These are phyloP conservation scores for Thecaphora frezii DNA, from an alignment of 1,284 basidiomycete species.

Conservation along the genomic window DNA sequence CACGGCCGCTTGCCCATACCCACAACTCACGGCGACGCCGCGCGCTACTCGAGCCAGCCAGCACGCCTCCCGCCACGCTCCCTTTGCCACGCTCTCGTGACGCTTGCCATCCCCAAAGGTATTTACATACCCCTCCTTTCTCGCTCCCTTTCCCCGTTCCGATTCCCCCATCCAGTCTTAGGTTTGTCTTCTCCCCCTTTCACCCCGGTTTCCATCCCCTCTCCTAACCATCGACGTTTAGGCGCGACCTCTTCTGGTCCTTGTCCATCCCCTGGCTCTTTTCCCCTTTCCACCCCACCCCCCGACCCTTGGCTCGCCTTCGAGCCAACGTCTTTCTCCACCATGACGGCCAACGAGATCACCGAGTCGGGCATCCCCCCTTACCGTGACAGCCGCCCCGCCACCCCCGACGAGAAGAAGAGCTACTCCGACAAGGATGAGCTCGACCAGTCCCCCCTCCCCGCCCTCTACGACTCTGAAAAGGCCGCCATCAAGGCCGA, in stretches of 20 bases:
- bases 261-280: constrained; percentile 3
- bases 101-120: constrained; percentile 2
- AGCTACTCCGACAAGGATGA: constrained; percentile 25
- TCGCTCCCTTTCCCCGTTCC: not conserved
- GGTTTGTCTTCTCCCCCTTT: constrained; percentile 2
- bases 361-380: constrained; percentile 24
- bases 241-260: too few relatives aligned
- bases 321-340: not conserved
- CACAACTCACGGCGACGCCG: too few relatives aligned
- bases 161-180: not conserved
- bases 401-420: constrained; percentile 27
- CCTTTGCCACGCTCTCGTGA: too few relatives aligned
- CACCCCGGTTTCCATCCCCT: not conserved
- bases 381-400: constrained; percentile 17
- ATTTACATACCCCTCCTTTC: constrained; percentile 11
- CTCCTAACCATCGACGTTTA: constrained; percentile 3
- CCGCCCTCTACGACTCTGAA: constrained; percentile 31
- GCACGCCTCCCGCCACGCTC: too few relatives aligned
- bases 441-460: constrained; percentile 19
- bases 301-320: too few relatives aligned
- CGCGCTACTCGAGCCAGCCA: too few relatives aligned
- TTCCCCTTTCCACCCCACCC: constrained; percentile 29
- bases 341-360: constrained; percentile 37
- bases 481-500: constrained; percentile 27
- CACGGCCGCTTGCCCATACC: too few relatives aligned